phyloP scores from a whole-genome alignment of 139 green algal species.

The Chlorella sp. region DNA sequence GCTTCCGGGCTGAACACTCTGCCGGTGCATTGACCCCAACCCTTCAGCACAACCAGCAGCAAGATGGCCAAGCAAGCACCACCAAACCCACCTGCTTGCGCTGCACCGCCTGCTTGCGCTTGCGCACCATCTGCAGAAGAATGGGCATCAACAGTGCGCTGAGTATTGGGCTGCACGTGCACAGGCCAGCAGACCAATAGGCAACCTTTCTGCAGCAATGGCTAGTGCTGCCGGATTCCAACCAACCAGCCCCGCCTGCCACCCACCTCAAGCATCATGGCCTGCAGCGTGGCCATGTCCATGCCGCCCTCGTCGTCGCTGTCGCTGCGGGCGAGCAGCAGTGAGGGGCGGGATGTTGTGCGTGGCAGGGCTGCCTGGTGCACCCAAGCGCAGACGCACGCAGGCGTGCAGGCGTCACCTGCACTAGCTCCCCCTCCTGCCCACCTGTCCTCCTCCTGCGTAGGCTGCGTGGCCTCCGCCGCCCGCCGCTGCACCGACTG shows the following conservation, averaged over 20 bases:
- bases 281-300: slow-evolving; percentile 14
- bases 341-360: neutral
- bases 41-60: too few species aligned
- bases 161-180: too few species aligned
- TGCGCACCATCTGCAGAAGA: slow-evolving; percentile 1
- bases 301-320: slow-evolving; percentile 6
- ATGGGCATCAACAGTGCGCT: too few species aligned
- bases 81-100: neutral
- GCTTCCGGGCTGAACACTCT: too few species aligned
- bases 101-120: slow-evolving; percentile 11
- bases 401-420: neutral
- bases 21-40: too few species aligned
- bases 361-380: neutral
- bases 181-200: too few species aligned
- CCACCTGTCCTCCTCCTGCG: neutral
- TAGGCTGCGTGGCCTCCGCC: neutral
- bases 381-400: neutral
- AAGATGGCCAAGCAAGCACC: too few species aligned
- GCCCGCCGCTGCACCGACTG: slow-evolving; percentile 8
- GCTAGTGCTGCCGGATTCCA: too few species aligned
- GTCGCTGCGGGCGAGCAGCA: neutral
- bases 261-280: slow-evolving; percentile 12
- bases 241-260: too few species aligned
- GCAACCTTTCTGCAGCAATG: too few species aligned
- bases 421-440: neutral